These are phyloP conservation scores for Gaultheria prostrata DNA, from an alignment of 148 eudicot species.

Conservation along the genomic window DNA sequence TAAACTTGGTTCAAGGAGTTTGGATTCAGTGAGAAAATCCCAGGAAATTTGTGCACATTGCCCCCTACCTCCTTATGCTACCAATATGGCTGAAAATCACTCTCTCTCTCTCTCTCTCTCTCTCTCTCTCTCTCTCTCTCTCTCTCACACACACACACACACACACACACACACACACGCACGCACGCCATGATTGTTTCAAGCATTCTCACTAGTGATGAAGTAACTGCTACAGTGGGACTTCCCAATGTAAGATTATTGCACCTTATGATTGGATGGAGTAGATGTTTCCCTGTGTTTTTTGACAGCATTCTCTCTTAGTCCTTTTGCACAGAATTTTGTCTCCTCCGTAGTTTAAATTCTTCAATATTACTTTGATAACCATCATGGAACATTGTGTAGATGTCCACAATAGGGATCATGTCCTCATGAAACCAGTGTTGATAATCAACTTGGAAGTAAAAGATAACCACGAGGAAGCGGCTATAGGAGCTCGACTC, in stretches of 20 bases:
- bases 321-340: background rate
- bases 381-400: slow-evolving; percentile 20
- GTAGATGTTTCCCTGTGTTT: background rate
- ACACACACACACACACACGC: no score
- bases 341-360: background rate
- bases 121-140: no score
- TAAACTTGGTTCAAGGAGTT: background rate
- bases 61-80: background rate
- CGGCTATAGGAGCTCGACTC: slow-evolving; percentile 84
- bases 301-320: background rate
- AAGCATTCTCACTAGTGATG: background rate
- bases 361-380: background rate
- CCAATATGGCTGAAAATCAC: background rate
- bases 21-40: background rate
- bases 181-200: background rate
- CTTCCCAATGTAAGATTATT: background rate
- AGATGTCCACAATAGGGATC: slow-evolving; percentile 87
- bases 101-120: background rate
- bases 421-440: slow-evolving; percentile 75
- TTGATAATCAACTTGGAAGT: slow-evolving; percentile 84
- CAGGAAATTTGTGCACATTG: background rate
- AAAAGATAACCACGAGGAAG: slow-evolving; percentile 97
- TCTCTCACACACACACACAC: no score
- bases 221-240: background rate
- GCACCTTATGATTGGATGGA: background rate